Evolutionary conservation across 2,329 filamentous ascomycete genomes (phyloP).

Genomic region (Nigrospora osmanthi): DNA sequence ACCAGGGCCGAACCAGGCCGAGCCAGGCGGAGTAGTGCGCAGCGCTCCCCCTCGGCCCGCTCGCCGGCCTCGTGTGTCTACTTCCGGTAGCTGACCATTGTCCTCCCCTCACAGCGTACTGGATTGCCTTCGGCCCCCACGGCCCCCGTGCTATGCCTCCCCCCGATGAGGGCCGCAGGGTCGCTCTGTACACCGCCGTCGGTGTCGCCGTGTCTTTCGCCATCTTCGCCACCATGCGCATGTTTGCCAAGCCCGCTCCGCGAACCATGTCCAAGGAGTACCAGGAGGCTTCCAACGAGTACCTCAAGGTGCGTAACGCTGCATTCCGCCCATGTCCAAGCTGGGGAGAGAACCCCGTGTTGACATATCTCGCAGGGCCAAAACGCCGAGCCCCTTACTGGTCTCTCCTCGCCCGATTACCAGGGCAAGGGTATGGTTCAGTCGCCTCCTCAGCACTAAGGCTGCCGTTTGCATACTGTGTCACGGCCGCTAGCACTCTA

Average conservation of each 20-base stretch:
- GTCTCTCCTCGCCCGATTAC: constrained; percentile 74
- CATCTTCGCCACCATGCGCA: constrained; percentile 66
- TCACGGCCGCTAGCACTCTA: constrained; percentile 5
- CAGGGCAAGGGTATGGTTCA: constrained; percentile 72
- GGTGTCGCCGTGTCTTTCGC: constrained; percentile 60
- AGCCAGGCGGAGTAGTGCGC: too few species aligned
- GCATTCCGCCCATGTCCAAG: background rate
- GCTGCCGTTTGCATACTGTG: constrained; percentile 1
- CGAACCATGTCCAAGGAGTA: constrained; percentile 94
- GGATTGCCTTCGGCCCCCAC: constrained; percentile 96
- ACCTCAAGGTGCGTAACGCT: constrained; percentile 66
- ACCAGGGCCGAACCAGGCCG: too few species aligned
- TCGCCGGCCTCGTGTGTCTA: background rate
- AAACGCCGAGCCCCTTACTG: constrained; percentile 80
- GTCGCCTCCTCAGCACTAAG: constrained; percentile 45
- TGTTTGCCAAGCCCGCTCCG: constrained; percentile 65
- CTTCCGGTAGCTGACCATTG: constrained; percentile 12
- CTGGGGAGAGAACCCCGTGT: background rate
- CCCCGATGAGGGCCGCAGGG: constrained; percentile 75
- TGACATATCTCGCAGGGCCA: constrained; percentile 49
- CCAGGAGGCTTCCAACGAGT: constrained; percentile 93
- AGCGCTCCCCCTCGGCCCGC: too few species aligned
- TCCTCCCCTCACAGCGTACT: constrained; percentile 69
- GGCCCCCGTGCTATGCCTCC: constrained; percentile 79
- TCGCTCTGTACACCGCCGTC: constrained; percentile 64